phyloP scores from a whole-genome alignment of 257 asterid genomes.

The Cordia subcordata region DNA sequence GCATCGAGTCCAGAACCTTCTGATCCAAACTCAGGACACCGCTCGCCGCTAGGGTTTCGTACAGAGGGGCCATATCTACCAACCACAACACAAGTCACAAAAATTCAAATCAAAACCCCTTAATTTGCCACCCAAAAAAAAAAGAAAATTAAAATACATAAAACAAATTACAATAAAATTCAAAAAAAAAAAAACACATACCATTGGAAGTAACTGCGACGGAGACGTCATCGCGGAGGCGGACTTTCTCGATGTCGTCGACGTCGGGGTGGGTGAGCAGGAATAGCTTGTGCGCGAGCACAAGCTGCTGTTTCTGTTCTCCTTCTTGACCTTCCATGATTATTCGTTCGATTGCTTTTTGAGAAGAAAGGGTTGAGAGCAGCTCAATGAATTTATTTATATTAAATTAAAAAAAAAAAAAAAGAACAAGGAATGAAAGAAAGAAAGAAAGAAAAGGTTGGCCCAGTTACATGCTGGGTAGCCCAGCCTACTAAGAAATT shows the following conservation, averaged over 20 bases:
- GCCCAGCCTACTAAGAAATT: too few relatives aligned
- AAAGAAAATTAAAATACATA: not conserved
- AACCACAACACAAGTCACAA: not conserved
- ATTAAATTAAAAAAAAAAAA: too few relatives aligned
- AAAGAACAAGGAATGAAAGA: too few relatives aligned
- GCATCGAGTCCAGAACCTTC: conserved; percentile 66
- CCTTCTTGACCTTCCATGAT: conserved; percentile 80
- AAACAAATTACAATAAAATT: not conserved
- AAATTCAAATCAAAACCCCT: conserved; percentile 4
- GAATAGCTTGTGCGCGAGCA: conserved; percentile 72
- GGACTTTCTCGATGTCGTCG: conserved; percentile 81
- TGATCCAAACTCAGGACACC: conserved; percentile 63
- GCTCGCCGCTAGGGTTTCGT: conserved; percentile 65
- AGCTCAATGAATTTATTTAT: too few relatives aligned
- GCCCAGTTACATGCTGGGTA: too few relatives aligned
- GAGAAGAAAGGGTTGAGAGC: too few relatives aligned
- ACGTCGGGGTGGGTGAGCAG: conserved; percentile 71
- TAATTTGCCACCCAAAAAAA: not conserved
- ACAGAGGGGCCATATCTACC: conserved; percentile 77
- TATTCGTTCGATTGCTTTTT: not conserved
- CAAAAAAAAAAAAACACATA: conserved; percentile 7
- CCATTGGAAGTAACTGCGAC: conserved; percentile 66
- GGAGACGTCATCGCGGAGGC: conserved; percentile 87
- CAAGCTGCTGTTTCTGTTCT: conserved; percentile 75
- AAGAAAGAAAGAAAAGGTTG: too few relatives aligned